Evolutionary conservation across 805 yeast species (phyloP).

Genomic region (Cyberlindnera euphorbiae): DNA sequence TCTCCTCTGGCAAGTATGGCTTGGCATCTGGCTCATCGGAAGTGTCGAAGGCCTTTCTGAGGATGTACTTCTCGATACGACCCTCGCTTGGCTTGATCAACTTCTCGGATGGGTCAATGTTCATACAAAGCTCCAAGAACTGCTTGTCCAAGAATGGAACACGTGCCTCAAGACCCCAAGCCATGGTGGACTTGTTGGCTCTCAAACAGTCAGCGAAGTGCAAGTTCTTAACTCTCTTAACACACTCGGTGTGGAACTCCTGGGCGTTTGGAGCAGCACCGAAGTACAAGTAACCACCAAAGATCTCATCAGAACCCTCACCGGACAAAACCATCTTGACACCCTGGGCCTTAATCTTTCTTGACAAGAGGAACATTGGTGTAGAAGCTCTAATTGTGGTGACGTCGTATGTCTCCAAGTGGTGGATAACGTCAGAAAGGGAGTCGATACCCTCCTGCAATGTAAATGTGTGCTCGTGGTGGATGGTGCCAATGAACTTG

Average conservation of each 20-base stretch:
- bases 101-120: conserved; percentile 91
- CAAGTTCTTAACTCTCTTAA: conserved; percentile 93
- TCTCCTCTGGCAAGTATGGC: conserved; percentile 94
- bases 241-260: conserved; percentile 95
- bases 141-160: conserved; percentile 97
- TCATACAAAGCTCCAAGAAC: conserved; percentile 89
- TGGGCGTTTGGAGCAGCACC: conserved; percentile 92
- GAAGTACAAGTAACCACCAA: conserved; percentile 97
- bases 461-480: conserved; percentile 97
- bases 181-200: conserved; percentile 99
- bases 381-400: conserved; percentile 99
- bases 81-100: conserved; percentile 68
- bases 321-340: conserved; percentile 99
- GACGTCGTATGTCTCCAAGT: conserved; percentile 96
- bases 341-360: conserved; percentile 99
- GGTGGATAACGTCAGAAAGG: conserved; percentile 87
- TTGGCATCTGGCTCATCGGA: conserved; percentile 67
- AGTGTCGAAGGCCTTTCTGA: conserved; percentile 97
- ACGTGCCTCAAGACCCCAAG: conserved; percentile 99
- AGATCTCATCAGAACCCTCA: conserved; percentile 98
- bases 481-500: conserved; percentile 90
- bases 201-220: conserved; percentile 96
- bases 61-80: conserved; percentile 87
- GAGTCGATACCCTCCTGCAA: conserved; percentile 96
- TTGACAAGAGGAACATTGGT: conserved; percentile 93